Percentiles rank a stretch among this genome's conserved stretches.
phyloP scores from a whole-genome alignment of 2,329 filamentous ascomycete species.

The Plectosphaerella cucumerina region DNA sequence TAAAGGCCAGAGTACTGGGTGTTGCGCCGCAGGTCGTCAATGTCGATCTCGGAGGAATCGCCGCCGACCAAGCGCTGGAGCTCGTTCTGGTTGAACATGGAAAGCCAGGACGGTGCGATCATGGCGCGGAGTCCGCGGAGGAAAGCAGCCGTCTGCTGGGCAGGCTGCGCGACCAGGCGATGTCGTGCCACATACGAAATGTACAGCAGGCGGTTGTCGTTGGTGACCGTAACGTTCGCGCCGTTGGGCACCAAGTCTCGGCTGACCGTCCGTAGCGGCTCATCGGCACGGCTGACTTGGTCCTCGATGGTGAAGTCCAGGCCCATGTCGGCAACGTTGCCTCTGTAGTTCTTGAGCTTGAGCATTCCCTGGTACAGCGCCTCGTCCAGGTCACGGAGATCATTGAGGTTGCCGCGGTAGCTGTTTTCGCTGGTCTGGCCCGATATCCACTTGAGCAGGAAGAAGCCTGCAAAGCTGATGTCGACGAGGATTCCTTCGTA shows the following conservation, averaged over 20 bases:
- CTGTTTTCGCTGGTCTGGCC: constrained; percentile 58
- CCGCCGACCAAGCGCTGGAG: constrained; percentile 91
- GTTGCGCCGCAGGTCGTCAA: constrained; percentile 79
- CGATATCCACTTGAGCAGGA: constrained; percentile 90
- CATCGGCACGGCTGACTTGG: constrained; percentile 42
- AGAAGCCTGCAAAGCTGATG: constrained; percentile 90
- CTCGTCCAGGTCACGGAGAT: constrained; percentile 87
- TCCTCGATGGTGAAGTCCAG: constrained; percentile 91
- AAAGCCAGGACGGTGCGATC: constrained; percentile 88
- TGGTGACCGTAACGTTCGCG: constrained; percentile 74
- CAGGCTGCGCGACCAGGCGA: constrained; percentile 75
- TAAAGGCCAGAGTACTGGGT: constrained; percentile 89
- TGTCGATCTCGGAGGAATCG: constrained; percentile 78
- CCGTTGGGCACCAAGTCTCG: constrained; percentile 75
- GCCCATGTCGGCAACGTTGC: constrained; percentile 73
- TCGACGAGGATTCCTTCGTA: constrained; percentile 97
- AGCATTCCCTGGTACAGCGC: constrained; percentile 83
- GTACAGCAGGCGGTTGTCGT: constrained; percentile 90
- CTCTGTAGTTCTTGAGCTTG: constrained; percentile 78
- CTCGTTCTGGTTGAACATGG: constrained; percentile 97
- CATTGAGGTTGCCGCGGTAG: constrained; percentile 91
- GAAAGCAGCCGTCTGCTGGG: constrained; percentile 81
- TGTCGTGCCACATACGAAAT: constrained; percentile 89
- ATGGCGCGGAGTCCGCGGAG: constrained; percentile 81
- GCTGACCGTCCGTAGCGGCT: constrained; percentile 58